Conservation (phyloP, 2,329 filamentous ascomycete species). For the Diaporthe vaccinii region DNA sequence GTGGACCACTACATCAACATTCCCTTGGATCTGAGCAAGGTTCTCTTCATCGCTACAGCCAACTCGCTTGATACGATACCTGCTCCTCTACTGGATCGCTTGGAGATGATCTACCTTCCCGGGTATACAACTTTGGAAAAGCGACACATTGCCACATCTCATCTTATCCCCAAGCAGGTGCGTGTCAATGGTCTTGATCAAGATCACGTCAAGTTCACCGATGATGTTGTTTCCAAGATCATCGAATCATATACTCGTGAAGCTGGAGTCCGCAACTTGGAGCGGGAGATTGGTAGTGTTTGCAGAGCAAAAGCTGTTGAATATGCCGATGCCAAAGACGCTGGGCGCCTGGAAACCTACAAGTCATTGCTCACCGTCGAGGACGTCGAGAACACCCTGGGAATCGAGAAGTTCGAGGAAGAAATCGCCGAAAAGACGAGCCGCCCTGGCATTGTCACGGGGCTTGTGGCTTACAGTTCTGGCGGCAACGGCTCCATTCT, state of each 20-base stretch:
- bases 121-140: constrained; percentile 99
- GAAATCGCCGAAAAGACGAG: constrained; percentile 90
- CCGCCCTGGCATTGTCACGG: constrained; percentile 93
- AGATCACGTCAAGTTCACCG: constrained; percentile 81
- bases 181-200: constrained; percentile 86
- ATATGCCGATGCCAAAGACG: constrained; percentile 90
- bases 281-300: constrained; percentile 94
- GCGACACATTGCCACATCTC: constrained; percentile 90
- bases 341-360: constrained; percentile 77
- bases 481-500: constrained; percentile 96
- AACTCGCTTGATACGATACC: constrained; percentile 97
- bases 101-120: constrained; percentile 94
- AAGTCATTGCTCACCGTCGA: constrained; percentile 79
- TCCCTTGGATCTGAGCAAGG: constrained; percentile 94
- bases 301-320: constrained; percentile 96
- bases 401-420: constrained; percentile 93
- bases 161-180: constrained; percentile 97
- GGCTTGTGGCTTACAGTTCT: constrained; percentile 92
- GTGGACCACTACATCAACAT: constrained; percentile 97
- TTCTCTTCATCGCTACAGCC: constrained; percentile 97
- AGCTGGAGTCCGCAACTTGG: constrained; percentile 93
- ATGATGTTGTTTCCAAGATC: constrained; percentile 92
- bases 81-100: constrained; percentile 91
- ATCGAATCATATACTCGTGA: constrained; percentile 98
- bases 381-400: constrained; percentile 91